Base-by-base conservation (phyloP, 2,329 filamentous ascomycete genomes). In the Samsoniella hepiali region DNA sequence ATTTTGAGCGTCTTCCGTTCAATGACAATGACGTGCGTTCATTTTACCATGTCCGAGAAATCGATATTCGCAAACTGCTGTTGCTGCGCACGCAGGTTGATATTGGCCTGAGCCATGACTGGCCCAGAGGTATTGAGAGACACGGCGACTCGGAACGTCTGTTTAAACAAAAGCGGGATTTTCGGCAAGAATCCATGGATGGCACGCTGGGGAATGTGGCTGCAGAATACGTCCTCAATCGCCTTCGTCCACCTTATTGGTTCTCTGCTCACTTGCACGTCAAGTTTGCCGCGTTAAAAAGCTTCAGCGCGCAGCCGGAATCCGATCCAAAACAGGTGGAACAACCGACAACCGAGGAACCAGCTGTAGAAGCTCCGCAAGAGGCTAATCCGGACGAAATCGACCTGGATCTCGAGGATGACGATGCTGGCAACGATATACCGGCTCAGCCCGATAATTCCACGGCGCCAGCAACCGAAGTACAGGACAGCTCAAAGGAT, bases 231-330 rank as follows among this genome's bases (percentile, higher is more conserved):
- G 88, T 97, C 27, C 84, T 98, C 76, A 88, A 97, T 72, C 84
- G 91, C 36, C 76, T 99, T 59, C 83, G 92, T 59, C 95, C 95
- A 10, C 82, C 84, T 0, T 89, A 92, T 73, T 99, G 95, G 95
- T 97, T 98, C 73, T 89, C 91, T 44, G 95, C 93, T 3, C 95
- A 99, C 76, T 77, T 98, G 77, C 95, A 99, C 75, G 88, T 90
- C 79, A 96, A 94, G 72, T 98, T 90, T 73, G 77, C 88, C 0
- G 95, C 93, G 1, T 74, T 86, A 66, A 89, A 84, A 72, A 78
- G 67, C n/a, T 88, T 87, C 63, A 67, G 75, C 55, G 70, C 87
- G 66, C 73, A 75, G 63, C 17, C 51, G 2, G 22, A 55, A 13
- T 13, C 27, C 13, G 56, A 64, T 42, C 36, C 42, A 3, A 51